A percentile compares a stretch with the other conserved stretches of the same genome.
phyloP scores from a whole-genome alignment of 768 basidiomycete species.

The Roridomyces roridus region DNA sequence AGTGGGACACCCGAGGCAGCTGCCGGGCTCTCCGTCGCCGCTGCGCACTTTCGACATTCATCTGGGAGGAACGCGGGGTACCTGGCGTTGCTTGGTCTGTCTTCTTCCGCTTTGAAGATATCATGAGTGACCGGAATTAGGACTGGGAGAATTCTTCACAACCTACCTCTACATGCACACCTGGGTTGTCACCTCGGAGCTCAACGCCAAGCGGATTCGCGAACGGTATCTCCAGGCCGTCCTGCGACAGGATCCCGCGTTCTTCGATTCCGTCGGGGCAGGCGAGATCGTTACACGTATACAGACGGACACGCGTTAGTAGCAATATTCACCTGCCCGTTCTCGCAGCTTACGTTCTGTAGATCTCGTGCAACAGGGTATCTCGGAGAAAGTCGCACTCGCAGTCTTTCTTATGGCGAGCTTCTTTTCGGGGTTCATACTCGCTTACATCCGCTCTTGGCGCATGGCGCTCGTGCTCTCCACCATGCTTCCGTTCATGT shows the following conservation, averaged over 20 bases:
- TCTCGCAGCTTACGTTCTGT: background rate
- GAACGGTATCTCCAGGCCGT: conserved; percentile 80
- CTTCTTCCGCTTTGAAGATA: background rate
- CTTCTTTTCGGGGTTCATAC: conserved; percentile 80
- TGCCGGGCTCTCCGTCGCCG: conserved; percentile 40
- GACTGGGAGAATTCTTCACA: conserved; percentile 69
- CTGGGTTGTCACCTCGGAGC: conserved; percentile 80
- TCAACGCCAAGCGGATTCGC: conserved; percentile 82
- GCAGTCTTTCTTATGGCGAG: conserved; percentile 66
- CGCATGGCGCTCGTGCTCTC: conserved; percentile 83
- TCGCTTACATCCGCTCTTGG: conserved; percentile 78
- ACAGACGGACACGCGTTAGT: conserved; percentile 82
- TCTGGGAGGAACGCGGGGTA: conserved; percentile 67
- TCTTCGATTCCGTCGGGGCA: conserved; percentile 91
- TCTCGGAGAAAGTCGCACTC: conserved; percentile 86
- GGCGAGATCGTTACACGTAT: conserved; percentile 95
- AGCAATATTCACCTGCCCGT: background rate
- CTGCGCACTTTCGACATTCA: conserved; percentile 54
- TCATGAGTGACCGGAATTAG: background rate
- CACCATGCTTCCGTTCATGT: conserved; percentile 85
- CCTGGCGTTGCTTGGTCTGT: conserved; percentile 63
- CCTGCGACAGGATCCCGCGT: conserved; percentile 86
- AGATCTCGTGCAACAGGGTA: conserved; percentile 93
- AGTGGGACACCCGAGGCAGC: conserved; percentile 30
- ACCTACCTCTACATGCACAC: conserved; percentile 76